Conservation (phyloP, 1,284 basidiomycete genomes). For the Quambalaria eucalypti region DNA sequence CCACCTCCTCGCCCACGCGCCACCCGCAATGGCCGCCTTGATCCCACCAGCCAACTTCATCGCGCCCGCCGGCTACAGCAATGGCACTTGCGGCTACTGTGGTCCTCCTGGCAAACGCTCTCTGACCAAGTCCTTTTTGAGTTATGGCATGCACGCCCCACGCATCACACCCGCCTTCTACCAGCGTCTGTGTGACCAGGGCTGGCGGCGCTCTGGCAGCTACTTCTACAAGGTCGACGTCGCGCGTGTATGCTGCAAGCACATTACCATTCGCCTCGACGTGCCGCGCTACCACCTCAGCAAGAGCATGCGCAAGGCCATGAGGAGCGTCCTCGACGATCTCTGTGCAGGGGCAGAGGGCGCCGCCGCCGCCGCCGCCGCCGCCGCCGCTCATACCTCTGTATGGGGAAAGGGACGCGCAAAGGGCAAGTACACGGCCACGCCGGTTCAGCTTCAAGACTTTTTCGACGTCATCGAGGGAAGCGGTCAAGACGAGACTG, state of each 20-base stretch:
- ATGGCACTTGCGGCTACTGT: slow-evolving; percentile 52
- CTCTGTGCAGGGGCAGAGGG: not conserved
- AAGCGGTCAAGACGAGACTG: not conserved
- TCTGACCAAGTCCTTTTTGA: slow-evolving; percentile 32
- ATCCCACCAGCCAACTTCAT: too few relatives aligned
- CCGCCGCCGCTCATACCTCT: not conserved
- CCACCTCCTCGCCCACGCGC: too few relatives aligned
- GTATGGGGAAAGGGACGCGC: not conserved
- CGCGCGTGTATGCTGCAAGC: slow-evolving; percentile 35
- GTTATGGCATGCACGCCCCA: slow-evolving; percentile 47
- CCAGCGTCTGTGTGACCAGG: slow-evolving; percentile 32
- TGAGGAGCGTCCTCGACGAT: slow-evolving; percentile 4
- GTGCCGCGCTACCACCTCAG: slow-evolving; percentile 11
- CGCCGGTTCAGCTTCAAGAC: slow-evolving; percentile 5
- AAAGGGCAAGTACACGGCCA: slow-evolving; percentile 12
- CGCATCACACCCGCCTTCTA: slow-evolving; percentile 28
- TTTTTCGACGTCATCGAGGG: slow-evolving; percentile 7
- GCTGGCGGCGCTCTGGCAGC: slow-evolving; percentile 37
- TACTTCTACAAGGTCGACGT: slow-evolving; percentile 43
- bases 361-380: not conserved
- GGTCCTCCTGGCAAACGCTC: slow-evolving; percentile 38
- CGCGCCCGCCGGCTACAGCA: slow-evolving; percentile 21
- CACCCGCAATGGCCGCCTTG: too few relatives aligned
- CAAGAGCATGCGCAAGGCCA: slow-evolving; percentile 20
- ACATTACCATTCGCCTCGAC: slow-evolving; percentile 30